Percentiles rank a stretch among this genome's conserved stretches.
phyloP scores from a whole-genome alignment of 2,329 filamentous ascomycete genomes.

The Penicillium sclerotiorum region DNA sequence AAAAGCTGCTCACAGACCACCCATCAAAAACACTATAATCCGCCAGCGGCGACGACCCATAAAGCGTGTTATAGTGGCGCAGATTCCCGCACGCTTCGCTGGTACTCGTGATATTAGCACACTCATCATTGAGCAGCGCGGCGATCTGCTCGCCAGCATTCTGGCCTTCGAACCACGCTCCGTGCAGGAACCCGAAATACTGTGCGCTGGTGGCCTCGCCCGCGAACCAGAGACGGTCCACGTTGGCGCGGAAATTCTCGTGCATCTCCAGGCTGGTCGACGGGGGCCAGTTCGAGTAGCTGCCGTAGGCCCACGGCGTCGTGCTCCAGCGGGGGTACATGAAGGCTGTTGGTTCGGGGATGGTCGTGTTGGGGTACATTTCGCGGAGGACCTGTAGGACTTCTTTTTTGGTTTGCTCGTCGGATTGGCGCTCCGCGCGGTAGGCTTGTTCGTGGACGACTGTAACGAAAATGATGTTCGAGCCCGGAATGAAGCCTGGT shows the following conservation, averaged over 20 bases:
- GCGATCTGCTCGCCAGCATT: constrained; percentile 46
- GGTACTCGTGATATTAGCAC: constrained; percentile 9
- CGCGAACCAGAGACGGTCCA: constrained; percentile 64
- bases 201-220: constrained; percentile 64
- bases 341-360: constrained; percentile 65
- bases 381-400: constrained; percentile 59
- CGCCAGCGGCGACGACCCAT: constrained; percentile 20
- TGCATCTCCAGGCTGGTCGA: constrained; percentile 66
- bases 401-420: constrained; percentile 61
- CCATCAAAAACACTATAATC: constrained; percentile 26
- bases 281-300: constrained; percentile 69
- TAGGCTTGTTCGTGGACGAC: constrained; percentile 61
- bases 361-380: constrained; percentile 62
- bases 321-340: constrained; percentile 63
- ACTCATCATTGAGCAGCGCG: constrained; percentile 9
- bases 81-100: constrained; percentile 16
- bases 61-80: constrained; percentile 13
- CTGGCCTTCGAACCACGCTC: constrained; percentile 60
- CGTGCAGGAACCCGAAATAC: constrained; percentile 68
- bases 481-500: constrained; percentile 61
- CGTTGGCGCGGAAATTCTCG: constrained; percentile 68
- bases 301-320: constrained; percentile 58
- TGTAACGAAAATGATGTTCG: constrained; percentile 68
- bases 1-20: constrained; percentile 22
- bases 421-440: constrained; percentile 61